phyloP scores from a whole-genome alignment of 2,329 filamentous ascomycete species.

The Orbilia javanica region DNA sequence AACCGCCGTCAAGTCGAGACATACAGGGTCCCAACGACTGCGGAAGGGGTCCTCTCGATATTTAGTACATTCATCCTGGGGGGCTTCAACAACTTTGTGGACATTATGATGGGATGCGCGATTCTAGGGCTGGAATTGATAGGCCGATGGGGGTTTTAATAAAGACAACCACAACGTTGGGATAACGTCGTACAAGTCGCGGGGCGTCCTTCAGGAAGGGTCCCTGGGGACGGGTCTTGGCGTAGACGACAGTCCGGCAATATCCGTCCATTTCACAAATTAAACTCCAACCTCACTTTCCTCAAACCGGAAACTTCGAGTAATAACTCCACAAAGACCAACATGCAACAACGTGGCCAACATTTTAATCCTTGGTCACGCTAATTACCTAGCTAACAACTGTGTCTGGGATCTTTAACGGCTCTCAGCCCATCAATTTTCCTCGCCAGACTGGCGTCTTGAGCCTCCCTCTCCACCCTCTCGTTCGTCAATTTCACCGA shows the following conservation, averaged over 20 bases:
- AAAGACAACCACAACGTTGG: neutral
- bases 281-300: neutral
- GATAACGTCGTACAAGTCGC: constrained; percentile 3
- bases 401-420: neutral
- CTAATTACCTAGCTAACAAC: neutral
- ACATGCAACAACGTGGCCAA: neutral
- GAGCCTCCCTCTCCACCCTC: constrained; percentile 20
- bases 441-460: constrained; percentile 11
- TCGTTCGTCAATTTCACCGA: constrained; percentile 18
- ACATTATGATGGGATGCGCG: constrained; percentile 10
- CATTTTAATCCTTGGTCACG: neutral
- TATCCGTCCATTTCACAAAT: neutral
- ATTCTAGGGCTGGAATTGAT: neutral
- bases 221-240: neutral
- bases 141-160: constrained; percentile 1
- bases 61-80: neutral
- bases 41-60: neutral
- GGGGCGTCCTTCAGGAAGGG: neutral
- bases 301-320: neutral
- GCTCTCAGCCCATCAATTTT: constrained; percentile 17
- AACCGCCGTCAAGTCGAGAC: neutral
- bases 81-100: constrained; percentile 2
- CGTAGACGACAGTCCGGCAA: constrained; percentile 13
- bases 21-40: neutral
- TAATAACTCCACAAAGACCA: neutral